Evolutionary conservation across 2,329 filamentous ascomycete species (phyloP), one percentile per base, ranked within the genome.

Genomic region (Chalaropsis ovoidea): DNA sequence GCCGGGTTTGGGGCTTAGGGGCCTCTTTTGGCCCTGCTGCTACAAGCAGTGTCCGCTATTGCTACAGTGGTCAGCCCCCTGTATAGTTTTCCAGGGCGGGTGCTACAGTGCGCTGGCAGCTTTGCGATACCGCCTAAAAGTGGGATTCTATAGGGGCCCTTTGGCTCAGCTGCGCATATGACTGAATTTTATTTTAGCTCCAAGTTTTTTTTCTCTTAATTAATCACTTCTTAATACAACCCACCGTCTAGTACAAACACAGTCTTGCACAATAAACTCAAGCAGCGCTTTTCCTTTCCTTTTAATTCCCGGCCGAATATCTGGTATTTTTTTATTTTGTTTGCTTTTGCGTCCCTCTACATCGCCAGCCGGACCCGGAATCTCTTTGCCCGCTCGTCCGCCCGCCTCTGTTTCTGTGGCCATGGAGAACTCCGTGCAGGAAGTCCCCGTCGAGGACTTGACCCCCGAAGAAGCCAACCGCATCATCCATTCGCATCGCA

Each of bases 401-500:
- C 24, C 35, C 41, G 17, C 17, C 27, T 11, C 39, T 35, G 13
- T 19, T 5, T 8, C 39, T 41, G 22, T 19, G 47, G 39, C 49
- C 49, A 68, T 68, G 67, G 68, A 68, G 24, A 68, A 68, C 24
- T 64, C 66, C 19, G 47, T 62, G 63, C 77, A 77, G 68, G 75
- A 76, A 70, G 74, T 77, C 68, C 74, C 77, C 62, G 74, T 84
- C 68, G 80, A 84, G 72, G 79, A 83, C 71, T 76, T 85, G 72
- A 85, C 82, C 60, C 81, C 83, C 10, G 84, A 86, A 73, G 84
- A 87, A 74, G 84, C 83, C 69, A 86, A 78, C 72, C 82, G 83
- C 70, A 86, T 87, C 75, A 86, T 87, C 70, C 84, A 86, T 72
- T 86, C 83, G 63, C 84, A 86, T 72, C 82, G 84, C 69, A 87